These are phyloP conservation scores for Quercus rubra DNA, from an alignment of 306 rosid species.

Conservation along the genomic window DNA sequence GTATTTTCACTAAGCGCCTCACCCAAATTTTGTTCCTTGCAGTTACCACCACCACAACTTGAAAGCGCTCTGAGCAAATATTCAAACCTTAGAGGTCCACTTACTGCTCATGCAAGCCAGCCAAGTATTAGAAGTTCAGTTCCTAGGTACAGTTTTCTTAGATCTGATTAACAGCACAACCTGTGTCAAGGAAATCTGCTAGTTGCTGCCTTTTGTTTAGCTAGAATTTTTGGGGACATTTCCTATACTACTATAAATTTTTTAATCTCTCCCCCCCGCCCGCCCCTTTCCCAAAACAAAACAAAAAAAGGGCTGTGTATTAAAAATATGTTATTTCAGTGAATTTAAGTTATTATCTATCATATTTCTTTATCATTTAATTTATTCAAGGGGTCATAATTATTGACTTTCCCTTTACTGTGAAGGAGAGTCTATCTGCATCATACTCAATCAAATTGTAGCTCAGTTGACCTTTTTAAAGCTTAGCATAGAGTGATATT, in stretches of 20 bases:
- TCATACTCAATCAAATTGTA: not conserved
- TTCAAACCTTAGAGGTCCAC: conserved; percentile 64
- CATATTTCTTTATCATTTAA: no score
- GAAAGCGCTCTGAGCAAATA: conserved; percentile 86
- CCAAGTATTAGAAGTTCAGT: conserved; percentile 68
- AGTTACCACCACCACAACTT: conserved; percentile 89
- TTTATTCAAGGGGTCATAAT: not conserved
- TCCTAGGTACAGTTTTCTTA: conserved; percentile 52
- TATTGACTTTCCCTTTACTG: not conserved
- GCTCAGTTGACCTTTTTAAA: not conserved
- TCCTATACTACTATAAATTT: not conserved
- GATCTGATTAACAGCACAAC: not conserved
- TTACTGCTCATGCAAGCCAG: conserved; percentile 79
- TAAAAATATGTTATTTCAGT: not conserved
- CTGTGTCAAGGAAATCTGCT: not conserved
- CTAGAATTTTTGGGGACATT: not conserved
- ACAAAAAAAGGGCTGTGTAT: not conserved
- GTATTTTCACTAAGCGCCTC: not conserved
- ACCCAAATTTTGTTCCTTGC: conserved; percentile 22
- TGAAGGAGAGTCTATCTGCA: not conserved
- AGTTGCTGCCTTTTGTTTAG: not conserved
- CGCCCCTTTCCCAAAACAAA: no score
- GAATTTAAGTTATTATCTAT: no score
- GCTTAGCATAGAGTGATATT: not conserved
- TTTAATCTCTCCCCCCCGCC: not conserved